Evolutionary conservation across 1,139 yeast species (phyloP).

Genomic region (Tardiomyces blankii): DNA sequence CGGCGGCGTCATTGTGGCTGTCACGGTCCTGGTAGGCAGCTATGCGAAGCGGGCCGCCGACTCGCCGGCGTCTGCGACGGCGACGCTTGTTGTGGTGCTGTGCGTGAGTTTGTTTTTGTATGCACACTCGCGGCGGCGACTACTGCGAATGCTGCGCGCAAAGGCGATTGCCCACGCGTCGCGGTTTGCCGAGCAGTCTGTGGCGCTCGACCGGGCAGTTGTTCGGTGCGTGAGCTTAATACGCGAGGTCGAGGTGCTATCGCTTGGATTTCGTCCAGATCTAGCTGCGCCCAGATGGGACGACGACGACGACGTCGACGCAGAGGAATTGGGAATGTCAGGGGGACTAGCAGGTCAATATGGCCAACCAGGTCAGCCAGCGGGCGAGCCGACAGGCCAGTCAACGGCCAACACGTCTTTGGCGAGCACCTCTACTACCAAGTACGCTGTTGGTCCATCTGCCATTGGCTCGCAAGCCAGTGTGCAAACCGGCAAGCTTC

Average conservation of each 20-base stretch:
- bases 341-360: too few relatives aligned
- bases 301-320: too few relatives aligned
- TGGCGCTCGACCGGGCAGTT: constrained; percentile 23
- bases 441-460: too few relatives aligned
- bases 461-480: neutral
- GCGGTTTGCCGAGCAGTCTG: constrained; percentile 15
- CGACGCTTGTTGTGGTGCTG: constrained; percentile 16
- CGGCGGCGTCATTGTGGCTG: constrained; percentile 26
- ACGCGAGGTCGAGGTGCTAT: constrained; percentile 28
- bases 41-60: constrained; percentile 16
- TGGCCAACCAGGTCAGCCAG: too few relatives aligned
- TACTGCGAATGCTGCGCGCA: constrained; percentile 24
- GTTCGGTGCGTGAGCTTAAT: constrained; percentile 23
- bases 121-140: constrained; percentile 25
- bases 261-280: constrained; percentile 23
- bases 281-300: constrained; percentile 6
- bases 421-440: neutral
- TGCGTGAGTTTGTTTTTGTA: constrained; percentile 21
- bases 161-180: constrained; percentile 22
- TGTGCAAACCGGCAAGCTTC: constrained; percentile 13
- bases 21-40: constrained; percentile 19
- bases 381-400: constrained; percentile 1
- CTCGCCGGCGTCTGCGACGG: constrained; percentile 2
- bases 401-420: constrained; percentile 2
- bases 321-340: too few relatives aligned